Evolutionary conservation across 768 basidiomycete species (phyloP).

Genomic region (Paxillus ammoniavirescens): DNA sequence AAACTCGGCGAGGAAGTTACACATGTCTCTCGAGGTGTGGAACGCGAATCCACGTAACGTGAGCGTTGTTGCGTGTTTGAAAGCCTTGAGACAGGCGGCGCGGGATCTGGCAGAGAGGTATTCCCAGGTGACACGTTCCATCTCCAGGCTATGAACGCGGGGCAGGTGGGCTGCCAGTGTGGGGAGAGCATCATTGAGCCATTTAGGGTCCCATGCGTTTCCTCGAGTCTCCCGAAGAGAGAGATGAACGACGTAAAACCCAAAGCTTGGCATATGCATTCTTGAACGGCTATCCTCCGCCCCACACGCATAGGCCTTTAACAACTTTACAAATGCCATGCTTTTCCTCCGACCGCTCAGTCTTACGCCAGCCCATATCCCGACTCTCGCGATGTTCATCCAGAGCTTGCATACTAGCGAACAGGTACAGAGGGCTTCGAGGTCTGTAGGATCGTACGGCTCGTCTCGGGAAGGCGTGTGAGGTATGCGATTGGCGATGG

Average conservation of each 20-base stretch:
- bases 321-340: slow-evolving; percentile 18
- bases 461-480: slow-evolving; percentile 6
- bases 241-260: slow-evolving; percentile 46
- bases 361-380: slow-evolving; percentile 25
- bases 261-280: slow-evolving; percentile 49
- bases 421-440: slow-evolving; percentile 22
- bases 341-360: slow-evolving; percentile 17
- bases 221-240: slow-evolving; percentile 31
- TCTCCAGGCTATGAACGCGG: slow-evolving; percentile 22
- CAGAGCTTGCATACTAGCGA: slow-evolving; percentile 32
- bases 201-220: slow-evolving; percentile 31
- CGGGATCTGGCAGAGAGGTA: slow-evolving; percentile 29
- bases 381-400: slow-evolving; percentile 22
- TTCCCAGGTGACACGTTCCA: slow-evolving; percentile 33
- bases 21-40: slow-evolving; percentile 27
- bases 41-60: slow-evolving; percentile 25
- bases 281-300: slow-evolving; percentile 25
- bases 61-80: slow-evolving; percentile 21
- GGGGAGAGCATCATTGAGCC: slow-evolving; percentile 30
- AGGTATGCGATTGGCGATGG: slow-evolving; percentile 17
- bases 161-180: slow-evolving; percentile 19
- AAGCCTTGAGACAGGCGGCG: slow-evolving; percentile 21
- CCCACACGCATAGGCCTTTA: slow-evolving; percentile 15
- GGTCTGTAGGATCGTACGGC: slow-evolving; percentile 14
- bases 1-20: slow-evolving; percentile 26